A percentile compares a stretch with the other conserved stretches of the same genome.
Conservation (phyloP, 441 rosid species). For the Gossypium davidsonii region DNA sequence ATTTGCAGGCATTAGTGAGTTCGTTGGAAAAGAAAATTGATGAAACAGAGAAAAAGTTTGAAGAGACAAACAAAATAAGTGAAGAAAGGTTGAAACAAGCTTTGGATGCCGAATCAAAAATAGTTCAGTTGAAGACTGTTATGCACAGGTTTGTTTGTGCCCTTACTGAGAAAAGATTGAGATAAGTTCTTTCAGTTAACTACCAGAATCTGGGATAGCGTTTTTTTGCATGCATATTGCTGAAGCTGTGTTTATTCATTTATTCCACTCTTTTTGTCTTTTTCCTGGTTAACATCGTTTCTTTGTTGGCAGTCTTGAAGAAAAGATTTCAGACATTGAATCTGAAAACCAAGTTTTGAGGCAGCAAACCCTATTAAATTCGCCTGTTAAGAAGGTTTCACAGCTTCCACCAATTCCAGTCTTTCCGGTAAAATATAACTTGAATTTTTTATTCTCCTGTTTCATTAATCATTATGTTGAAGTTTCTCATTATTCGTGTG, state of each 20-base stretch:
- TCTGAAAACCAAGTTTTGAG: constrained; percentile 71
- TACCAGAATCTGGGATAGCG: background rate
- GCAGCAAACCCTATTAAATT: constrained; percentile 52
- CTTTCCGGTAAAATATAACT: constrained; percentile 32
- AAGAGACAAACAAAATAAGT: constrained; percentile 71
- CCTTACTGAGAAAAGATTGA: background rate
- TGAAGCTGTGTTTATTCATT: background rate
- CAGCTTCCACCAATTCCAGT: constrained; percentile 53
- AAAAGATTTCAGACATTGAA: constrained; percentile 81
- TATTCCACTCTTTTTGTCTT: background rate
- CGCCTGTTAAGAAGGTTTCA: constrained; percentile 48
- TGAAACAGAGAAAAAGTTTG: constrained; percentile 81
- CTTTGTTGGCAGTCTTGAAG: constrained; percentile 72
- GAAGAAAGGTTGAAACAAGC: constrained; percentile 94
- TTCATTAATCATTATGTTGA: background rate
- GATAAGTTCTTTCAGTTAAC: background rate
- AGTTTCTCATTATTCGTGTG: background rate
- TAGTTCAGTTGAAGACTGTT: constrained; percentile 75
- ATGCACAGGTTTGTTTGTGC: constrained; percentile 64
- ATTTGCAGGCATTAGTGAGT: constrained; percentile 62
- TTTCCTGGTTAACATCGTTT: constrained; percentile 10
- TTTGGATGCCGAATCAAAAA: constrained; percentile 75
- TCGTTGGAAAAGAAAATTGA: constrained; percentile 77
- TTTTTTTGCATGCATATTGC: background rate
- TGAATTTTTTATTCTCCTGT: background rate